phyloP scores from a whole-genome alignment of 768 basidiomycete species.

The Leccinum subtestaceum region DNA sequence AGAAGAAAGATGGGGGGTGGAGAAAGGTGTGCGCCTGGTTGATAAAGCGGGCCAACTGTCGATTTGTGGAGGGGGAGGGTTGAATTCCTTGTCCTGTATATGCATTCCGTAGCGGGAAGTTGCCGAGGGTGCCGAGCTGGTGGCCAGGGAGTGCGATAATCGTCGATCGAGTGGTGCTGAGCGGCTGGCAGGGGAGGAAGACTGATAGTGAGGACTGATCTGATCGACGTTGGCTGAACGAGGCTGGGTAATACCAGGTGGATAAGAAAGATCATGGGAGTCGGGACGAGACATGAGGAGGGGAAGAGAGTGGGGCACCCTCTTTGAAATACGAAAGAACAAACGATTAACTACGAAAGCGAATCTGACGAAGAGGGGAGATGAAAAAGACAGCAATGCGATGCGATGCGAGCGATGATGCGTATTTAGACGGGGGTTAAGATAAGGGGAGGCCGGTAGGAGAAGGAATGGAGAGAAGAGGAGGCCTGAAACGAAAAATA shows the following conservation, averaged over 20 bases:
- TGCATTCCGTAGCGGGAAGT: conserved; percentile 36
- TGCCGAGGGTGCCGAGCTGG: conserved; percentile 28
- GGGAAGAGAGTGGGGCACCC: conserved; percentile 9
- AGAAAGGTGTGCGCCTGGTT: conserved; percentile 34
- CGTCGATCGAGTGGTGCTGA: conserved; percentile 24
- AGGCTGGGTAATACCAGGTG: conserved; percentile 28
- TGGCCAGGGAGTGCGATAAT: conserved; percentile 13
- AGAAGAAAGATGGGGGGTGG: conserved; percentile 33
- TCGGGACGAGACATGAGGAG: conserved; percentile 44
- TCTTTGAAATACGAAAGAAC: conserved; percentile 24
- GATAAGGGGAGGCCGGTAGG: conserved; percentile 23
- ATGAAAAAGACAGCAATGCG: conserved; percentile 34
- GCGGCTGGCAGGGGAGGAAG: conserved; percentile 11
- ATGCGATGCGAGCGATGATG: conserved; percentile 29
- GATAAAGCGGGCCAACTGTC: conserved; percentile 34
- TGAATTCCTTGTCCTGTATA: conserved; percentile 38
- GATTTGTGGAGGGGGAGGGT: conserved; percentile 15
- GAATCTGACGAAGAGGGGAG: conserved; percentile 15
- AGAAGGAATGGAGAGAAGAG: conserved; percentile 11
- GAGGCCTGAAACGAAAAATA: conserved; percentile 28
- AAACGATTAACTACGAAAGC: conserved; percentile 33
- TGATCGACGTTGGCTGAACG: conserved; percentile 33
- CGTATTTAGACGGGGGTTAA: conserved; percentile 32
- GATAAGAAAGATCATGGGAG: conserved; percentile 39
- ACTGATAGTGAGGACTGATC: conserved; percentile 9